Percentiles rank a stretch among this genome's conserved stretches.
Conservation (phyloP, 345 rosid species). For the Murraya koenigii region DNA sequence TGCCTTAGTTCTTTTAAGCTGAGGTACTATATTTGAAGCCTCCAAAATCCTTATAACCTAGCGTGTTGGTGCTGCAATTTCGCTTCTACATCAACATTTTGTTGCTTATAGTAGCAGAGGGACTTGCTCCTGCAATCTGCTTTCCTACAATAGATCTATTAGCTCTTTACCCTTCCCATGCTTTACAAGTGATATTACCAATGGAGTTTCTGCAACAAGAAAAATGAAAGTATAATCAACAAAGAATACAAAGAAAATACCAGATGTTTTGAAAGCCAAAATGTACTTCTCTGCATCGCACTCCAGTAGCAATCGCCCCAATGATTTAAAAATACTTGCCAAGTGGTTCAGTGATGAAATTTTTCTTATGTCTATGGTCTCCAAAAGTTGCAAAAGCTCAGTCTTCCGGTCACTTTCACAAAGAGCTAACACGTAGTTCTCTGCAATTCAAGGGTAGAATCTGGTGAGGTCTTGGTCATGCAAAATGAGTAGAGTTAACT, state of each 20-base stretch:
- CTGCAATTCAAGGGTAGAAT: constrained; percentile 41
- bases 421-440: constrained; percentile 68
- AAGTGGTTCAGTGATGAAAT: constrained; percentile 40
- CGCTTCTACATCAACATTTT: background rate
- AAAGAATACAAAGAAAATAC: constrained; percentile 33
- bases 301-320: constrained; percentile 62
- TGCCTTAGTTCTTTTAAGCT: background rate
- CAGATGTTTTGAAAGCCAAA: constrained; percentile 36
- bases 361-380: constrained; percentile 51
- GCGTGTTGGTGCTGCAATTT: background rate
- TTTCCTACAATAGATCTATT: background rate
- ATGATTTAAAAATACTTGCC: constrained; percentile 47
- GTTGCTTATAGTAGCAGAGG: constrained; percentile 1
- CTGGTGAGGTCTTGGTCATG: background rate
- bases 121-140: background rate
- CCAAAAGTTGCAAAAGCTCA: constrained; percentile 56
- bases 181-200: background rate
- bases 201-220: background rate
- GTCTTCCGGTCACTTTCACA: constrained; percentile 53
- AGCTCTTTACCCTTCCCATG: background rate
- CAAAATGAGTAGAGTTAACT: background rate
- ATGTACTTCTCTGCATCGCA: constrained; percentile 55
- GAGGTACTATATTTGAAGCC: background rate
- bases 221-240: background rate
- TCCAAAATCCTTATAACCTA: background rate